Percentiles rank a stretch among this genome's conserved stretches.
Conservation (phyloP, 2,329 filamentous ascomycete genomes). For the Chaetomiaceae sp. region DNA sequence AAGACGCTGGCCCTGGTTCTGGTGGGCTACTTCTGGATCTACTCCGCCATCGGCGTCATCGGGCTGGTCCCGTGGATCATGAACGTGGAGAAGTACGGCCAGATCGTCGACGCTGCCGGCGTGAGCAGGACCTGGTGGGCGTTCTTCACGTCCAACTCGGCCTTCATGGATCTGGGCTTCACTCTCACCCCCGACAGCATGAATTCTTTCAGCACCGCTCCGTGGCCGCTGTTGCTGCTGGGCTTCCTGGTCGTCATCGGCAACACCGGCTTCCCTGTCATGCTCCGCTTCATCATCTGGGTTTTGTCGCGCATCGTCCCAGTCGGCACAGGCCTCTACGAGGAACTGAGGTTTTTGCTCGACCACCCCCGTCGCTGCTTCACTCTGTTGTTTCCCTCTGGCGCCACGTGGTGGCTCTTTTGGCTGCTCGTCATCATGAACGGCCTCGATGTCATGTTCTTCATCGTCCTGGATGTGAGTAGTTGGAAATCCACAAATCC, state of each 20-base stretch:
- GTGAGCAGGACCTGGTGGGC: conserved; percentile 80
- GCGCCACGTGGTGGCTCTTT: conserved; percentile 94
- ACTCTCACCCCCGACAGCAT: conserved; percentile 92
- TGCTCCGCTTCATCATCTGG: conserved; percentile 94
- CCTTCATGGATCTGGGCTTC: conserved; percentile 94
- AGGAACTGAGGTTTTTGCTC: conserved; percentile 84
- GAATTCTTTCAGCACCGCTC: conserved; percentile 75
- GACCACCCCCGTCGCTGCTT: conserved; percentile 96
- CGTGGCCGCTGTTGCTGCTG: conserved; percentile 71
- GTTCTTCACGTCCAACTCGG: conserved; percentile 79
- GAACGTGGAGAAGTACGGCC: conserved; percentile 54
- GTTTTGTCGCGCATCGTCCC: conserved; percentile 62
- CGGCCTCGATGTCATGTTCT: conserved; percentile 79
- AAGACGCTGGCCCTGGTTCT: conserved; percentile 80
- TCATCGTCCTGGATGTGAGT: conserved; percentile 83
- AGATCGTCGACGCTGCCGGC: conserved; percentile 56
- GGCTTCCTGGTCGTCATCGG: conserved; percentile 88
- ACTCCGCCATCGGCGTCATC: conserved; percentile 70
- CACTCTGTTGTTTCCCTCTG: conserved; percentile 84
- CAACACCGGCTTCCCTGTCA: conserved; percentile 92
- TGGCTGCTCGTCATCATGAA: conserved; percentile 79
- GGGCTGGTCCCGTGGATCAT: conserved; percentile 78
- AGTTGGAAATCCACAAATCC: background rate
- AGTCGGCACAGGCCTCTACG: conserved; percentile 66
- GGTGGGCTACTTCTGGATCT: conserved; percentile 74